Conservation (phyloP, 1,284 basidiomycete genomes). For the Porogramme epimiltina region DNA sequence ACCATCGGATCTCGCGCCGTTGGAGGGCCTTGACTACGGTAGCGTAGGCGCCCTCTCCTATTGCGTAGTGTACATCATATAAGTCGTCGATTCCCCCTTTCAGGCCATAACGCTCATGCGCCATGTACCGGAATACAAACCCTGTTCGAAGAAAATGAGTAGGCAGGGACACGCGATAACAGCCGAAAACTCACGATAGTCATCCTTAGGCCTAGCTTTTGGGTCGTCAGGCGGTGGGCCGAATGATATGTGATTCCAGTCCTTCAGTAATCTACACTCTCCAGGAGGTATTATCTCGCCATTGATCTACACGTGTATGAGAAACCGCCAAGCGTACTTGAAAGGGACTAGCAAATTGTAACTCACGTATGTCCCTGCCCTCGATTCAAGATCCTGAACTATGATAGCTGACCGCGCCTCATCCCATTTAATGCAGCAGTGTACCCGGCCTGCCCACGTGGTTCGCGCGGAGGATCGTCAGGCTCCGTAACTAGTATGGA, state of each 20-base stretch:
- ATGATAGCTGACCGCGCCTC: conserved; percentile 57
- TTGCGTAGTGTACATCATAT: conserved; percentile 66
- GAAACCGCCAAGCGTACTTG: too few species aligned
- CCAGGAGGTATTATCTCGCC: conserved; percentile 62
- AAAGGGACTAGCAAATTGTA: neutral
- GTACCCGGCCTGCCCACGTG: conserved; percentile 29
- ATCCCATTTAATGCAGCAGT: conserved; percentile 70
- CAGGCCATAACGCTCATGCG: conserved; percentile 41
- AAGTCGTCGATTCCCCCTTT: conserved; percentile 46
- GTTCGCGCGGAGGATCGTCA: too few species aligned
- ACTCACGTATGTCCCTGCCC: conserved; percentile 78
- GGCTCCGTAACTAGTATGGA: too few species aligned
- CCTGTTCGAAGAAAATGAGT: conserved; percentile 30
- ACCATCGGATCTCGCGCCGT: conserved; percentile 59
- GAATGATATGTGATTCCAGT: conserved; percentile 84
- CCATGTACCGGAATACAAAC: conserved; percentile 55
- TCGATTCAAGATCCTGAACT: conserved; percentile 72
- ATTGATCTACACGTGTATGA: too few species aligned
- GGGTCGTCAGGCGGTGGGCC: conserved; percentile 58
- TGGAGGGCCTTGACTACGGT: conserved; percentile 73
- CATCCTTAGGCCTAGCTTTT: conserved; percentile 48
- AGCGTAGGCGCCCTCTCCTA: conserved; percentile 83
- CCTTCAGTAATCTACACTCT: conserved; percentile 59
- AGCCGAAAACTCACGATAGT: conserved; percentile 61
- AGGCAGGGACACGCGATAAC: conserved; percentile 2